Conservation (phyloP, 352 stramenopile species). For the Peronospora farinosa region DNA sequence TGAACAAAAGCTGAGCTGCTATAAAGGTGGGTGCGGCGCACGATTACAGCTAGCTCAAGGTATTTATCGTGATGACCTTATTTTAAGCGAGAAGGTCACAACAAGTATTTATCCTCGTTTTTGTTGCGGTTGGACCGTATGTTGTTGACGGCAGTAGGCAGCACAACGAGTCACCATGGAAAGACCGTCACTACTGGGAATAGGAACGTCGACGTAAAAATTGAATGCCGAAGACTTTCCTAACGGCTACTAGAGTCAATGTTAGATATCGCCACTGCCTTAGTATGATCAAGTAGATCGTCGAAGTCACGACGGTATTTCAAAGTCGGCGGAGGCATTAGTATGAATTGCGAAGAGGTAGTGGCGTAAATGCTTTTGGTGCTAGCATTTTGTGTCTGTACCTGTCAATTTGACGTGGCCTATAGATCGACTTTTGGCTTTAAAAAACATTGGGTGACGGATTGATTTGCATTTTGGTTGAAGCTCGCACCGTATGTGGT, state of each 20-base stretch:
- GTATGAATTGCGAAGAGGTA: not conserved
- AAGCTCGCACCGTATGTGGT: conserved; percentile 2
- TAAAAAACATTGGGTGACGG: not conserved
- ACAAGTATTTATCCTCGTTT: not conserved
- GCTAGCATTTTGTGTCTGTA: conserved; percentile 1
- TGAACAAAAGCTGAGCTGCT: not conserved
- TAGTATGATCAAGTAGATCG: conserved; percentile 14
- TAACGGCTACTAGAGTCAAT: conserved; percentile 16
- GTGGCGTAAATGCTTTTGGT: not conserved
- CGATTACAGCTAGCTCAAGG: not conserved
- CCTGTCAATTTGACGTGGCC: conserved; percentile 1
- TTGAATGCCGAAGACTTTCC: conserved; percentile 10
- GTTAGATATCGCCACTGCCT: conserved; percentile 8
- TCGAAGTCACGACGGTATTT: conserved; percentile 6
- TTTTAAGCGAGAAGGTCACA: not conserved
- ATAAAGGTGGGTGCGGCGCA: not conserved
- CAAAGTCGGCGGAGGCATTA: not conserved
- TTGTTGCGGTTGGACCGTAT: conserved; percentile 3
- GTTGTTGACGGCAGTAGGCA: conserved; percentile 1
- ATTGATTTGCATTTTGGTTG: conserved; percentile 2
- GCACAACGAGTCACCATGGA: conserved; percentile 3
- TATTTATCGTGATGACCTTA: not conserved
- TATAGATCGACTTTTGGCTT: conserved; percentile 2
- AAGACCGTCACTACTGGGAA: conserved; percentile 3
- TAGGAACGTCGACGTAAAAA: not conserved